These are phyloP conservation scores for Calonectria leucothoes DNA, from an alignment of 2,329 filamentous ascomycete genomes.

Conservation along the genomic window DNA sequence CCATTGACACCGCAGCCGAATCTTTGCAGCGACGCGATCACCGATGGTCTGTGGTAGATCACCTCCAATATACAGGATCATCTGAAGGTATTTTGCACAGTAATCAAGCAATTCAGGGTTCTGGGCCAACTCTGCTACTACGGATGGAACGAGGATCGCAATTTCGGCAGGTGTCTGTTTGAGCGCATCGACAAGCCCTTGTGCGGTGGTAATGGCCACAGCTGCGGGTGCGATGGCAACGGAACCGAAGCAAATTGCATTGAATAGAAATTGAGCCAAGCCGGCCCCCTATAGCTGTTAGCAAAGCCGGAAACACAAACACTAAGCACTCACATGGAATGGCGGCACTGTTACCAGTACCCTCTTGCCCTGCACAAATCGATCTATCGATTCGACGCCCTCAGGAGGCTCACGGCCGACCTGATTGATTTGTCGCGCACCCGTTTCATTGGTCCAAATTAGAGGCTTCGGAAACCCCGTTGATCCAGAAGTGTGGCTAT, in stretches of 20 bases:
- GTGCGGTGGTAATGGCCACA: background rate
- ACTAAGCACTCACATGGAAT: background rate
- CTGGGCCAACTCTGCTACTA: background rate
- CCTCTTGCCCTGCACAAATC: background rate
- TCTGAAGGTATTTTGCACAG: background rate
- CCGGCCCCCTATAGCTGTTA: background rate
- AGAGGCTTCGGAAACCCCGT: too few species aligned
- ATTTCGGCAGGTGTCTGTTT: background rate
- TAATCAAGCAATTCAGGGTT: background rate
- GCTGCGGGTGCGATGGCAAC: background rate
- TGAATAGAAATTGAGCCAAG: background rate
- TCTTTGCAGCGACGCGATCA: background rate
- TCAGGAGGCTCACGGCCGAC: background rate
- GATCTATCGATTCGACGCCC: background rate
- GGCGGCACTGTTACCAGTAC: background rate
- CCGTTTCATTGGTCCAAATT: background rate
- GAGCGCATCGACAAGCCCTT: background rate
- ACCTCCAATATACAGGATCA: background rate
- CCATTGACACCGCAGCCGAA: background rate
- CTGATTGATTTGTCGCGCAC: background rate
- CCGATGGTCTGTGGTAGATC: background rate
- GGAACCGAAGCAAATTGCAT: background rate
- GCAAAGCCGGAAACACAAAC: background rate
- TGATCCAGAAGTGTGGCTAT: too few species aligned
- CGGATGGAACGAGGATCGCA: background rate